Base-by-base conservation (phyloP, 2,329 filamentous ascomycete genomes). In the Colletotrichum incanum region DNA sequence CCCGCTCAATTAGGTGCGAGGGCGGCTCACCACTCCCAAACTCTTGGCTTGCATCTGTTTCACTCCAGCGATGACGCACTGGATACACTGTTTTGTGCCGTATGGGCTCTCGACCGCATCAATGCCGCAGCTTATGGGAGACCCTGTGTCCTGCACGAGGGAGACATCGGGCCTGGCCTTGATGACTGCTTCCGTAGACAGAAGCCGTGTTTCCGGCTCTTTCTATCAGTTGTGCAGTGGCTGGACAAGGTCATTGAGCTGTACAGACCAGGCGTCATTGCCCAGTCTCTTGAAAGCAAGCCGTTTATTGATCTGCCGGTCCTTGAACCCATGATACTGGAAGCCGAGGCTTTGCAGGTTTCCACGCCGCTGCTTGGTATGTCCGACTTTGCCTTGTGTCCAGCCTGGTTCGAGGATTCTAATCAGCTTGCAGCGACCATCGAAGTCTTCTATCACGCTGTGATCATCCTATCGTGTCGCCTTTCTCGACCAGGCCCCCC, bases 391-490 rank as follows among this genome's bases (percentile, higher is more conserved):
- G 1, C 0, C 2, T 2, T 28, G 23, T 54, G 56, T 55, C 0
- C 6, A 28, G 6, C 1, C 0, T 60, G 34, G 16, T 14, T 0
- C 0, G 52, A 23, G 12, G 16, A 8, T 55, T 16, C 78, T 82
- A 58, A 82, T 67, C n/a, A 31, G 3, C 7, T 50, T 12, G 6
- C 47, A 90, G 89, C 86, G 9, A 91, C 90, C 0, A 84, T 92
- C 8, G 90, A 92, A 74, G 86, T 88, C 0, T 86, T 92, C 20
- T 92, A 92, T 75, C 89, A 92, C 75, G 89, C 90, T 3, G 87
- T 92, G 8, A 87, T 89, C 45, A 91, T 92, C 11, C 81, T 92
- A 2, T 91, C 90, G 0, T 91, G 88, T 61, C 85, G 90, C n/a
- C 84, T 87, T 6, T 82, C 86, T 4, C 78, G 84, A 14, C 82